Conservation (phyloP, 192 early-diverging fungal genomes). For the Chytriomyces sp. region DNA sequence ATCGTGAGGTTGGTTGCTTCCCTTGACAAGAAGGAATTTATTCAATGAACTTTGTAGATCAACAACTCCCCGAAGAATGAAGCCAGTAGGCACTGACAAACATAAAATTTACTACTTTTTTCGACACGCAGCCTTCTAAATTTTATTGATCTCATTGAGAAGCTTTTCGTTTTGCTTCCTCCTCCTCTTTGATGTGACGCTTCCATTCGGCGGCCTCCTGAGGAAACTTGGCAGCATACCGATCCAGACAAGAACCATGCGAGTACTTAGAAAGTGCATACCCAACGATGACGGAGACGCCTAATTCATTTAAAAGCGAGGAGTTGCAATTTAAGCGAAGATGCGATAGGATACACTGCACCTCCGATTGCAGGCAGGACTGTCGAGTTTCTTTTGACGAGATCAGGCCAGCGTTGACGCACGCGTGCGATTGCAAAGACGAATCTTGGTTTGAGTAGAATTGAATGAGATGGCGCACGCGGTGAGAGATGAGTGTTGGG, state of each 20-base stretch:
- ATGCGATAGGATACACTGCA: too few relatives aligned
- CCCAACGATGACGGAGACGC: constrained; percentile 15
- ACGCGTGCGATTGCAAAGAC: not conserved
- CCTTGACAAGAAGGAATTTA: too few relatives aligned
- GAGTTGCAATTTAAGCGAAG: not conserved
- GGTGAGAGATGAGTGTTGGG: too few relatives aligned
- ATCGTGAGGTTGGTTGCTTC: too few relatives aligned
- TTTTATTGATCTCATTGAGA: not conserved
- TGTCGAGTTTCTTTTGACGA: constrained; percentile 4
- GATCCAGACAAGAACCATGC: constrained; percentile 23
- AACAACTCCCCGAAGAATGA: too few relatives aligned
- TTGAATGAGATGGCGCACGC: too few relatives aligned
- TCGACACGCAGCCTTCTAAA: not conserved
- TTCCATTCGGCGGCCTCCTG: constrained; percentile 12
- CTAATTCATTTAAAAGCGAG: not conserved
- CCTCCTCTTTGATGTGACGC: constrained; percentile 3
- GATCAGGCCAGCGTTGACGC: not conserved
- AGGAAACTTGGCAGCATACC: constrained; percentile 26
- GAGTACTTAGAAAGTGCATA: constrained; percentile 15
- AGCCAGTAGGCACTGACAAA: too few relatives aligned
- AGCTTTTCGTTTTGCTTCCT: not conserved
- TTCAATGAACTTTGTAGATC: too few relatives aligned
- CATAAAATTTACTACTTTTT: not conserved
- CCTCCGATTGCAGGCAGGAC: constrained; percentile 6
- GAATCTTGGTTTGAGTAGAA: too few relatives aligned